A percentile compares a stretch with the other conserved stretches of the same genome.
phyloP scores from a whole-genome alignment of 768 basidiomycete species.

The Mycena crocata region DNA sequence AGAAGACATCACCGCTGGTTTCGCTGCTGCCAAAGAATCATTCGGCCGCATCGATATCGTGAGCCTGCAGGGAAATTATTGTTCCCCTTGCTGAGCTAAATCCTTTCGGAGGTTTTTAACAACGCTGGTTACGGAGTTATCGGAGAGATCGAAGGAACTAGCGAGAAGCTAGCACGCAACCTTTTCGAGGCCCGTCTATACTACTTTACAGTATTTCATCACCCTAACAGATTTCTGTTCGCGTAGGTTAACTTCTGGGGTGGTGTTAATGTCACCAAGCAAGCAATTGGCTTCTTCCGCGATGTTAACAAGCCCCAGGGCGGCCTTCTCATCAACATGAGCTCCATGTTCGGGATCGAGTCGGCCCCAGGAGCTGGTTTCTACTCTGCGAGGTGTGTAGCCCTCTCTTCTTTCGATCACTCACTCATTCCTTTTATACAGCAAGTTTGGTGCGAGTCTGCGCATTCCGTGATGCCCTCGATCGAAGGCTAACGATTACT shows the following conservation, averaged over 20 bases:
- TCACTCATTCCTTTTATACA: slow-evolving; percentile 16
- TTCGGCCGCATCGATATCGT: slow-evolving; percentile 58
- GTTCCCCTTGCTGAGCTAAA: background rate
- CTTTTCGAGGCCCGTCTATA: slow-evolving; percentile 47
- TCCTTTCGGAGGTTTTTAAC: slow-evolving; percentile 46
- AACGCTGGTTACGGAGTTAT: slow-evolving; percentile 51
- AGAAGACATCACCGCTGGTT: slow-evolving; percentile 47
- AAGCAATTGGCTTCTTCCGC: slow-evolving; percentile 48
- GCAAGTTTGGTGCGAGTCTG: slow-evolving; percentile 28
- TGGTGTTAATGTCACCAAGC: slow-evolving; percentile 42
- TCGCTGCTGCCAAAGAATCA: slow-evolving; percentile 43
- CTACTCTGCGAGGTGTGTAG: slow-evolving; percentile 38
- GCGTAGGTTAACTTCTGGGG: slow-evolving; percentile 50
- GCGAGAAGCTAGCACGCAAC: slow-evolving; percentile 45
- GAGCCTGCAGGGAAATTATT: too few relatives aligned
- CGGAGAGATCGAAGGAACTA: slow-evolving; percentile 51
- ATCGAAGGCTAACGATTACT: background rate
- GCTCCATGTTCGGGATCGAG: slow-evolving; percentile 44
- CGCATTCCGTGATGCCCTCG: background rate
- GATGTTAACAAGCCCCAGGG: slow-evolving; percentile 52
- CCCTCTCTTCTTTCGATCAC: background rate
- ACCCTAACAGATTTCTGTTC: too few relatives aligned
- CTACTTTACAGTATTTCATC: too few relatives aligned
- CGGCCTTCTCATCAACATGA: slow-evolving; percentile 52
- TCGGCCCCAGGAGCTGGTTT: slow-evolving; percentile 44